These are phyloP conservation scores for Casuarina glauca DNA, from an alignment of 306 rosid species.

Conservation along the genomic window DNA sequence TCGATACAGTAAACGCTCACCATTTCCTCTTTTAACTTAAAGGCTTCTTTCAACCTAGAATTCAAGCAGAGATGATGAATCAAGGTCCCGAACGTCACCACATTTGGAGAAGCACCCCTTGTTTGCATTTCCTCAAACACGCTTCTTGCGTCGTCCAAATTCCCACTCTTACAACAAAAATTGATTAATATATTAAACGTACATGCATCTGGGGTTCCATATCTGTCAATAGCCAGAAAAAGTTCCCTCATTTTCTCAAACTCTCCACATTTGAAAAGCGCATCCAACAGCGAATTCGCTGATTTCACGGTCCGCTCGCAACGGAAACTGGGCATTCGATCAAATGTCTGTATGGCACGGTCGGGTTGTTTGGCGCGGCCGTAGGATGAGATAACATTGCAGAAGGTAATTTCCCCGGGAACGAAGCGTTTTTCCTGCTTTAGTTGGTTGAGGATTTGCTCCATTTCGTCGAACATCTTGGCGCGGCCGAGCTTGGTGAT, in stretches of 20 bases:
- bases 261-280: slow-evolving; percentile 49
- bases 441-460: slow-evolving; percentile 57
- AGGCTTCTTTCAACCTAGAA: slow-evolving; percentile 42
- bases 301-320: slow-evolving; percentile 59
- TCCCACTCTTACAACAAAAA: slow-evolving; percentile 27
- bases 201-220: slow-evolving; percentile 57
- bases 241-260: slow-evolving; percentile 30
- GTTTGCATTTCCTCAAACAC: slow-evolving; percentile 65
- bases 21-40: slow-evolving; percentile 59
- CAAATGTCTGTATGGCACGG: slow-evolving; percentile 53
- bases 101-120: slow-evolving; percentile 34
- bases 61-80: slow-evolving; percentile 48
- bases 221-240: slow-evolving; percentile 15
- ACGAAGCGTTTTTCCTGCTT: slow-evolving; percentile 47
- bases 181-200: slow-evolving; percentile 66
- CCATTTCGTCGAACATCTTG: slow-evolving; percentile 73
- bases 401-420: slow-evolving; percentile 60
- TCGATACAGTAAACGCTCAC: slow-evolving; percentile 29
- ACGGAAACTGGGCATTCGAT: slow-evolving; percentile 49
- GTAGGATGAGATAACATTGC: slow-evolving; percentile 69
- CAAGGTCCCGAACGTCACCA: slow-evolving; percentile 60
- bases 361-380: slow-evolving; percentile 62
- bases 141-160: slow-evolving; percentile 36
- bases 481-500: slow-evolving; percentile 78
- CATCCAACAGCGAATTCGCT: slow-evolving; percentile 58